These are phyloP conservation scores for Stylonectria norvegica DNA, from an alignment of 2,329 filamentous ascomycete species.

Conservation along the genomic window DNA sequence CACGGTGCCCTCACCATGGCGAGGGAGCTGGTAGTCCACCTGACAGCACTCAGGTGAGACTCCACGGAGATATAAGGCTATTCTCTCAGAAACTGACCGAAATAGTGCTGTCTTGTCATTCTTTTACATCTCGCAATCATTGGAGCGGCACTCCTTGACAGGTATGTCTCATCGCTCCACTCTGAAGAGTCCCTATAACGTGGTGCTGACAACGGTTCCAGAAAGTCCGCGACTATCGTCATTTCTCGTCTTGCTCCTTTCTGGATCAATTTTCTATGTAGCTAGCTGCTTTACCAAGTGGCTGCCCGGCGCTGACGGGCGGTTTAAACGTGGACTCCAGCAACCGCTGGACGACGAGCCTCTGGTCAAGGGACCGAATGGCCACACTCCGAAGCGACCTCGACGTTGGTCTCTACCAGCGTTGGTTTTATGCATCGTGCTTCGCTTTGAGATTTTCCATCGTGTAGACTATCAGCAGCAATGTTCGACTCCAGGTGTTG, in stretches of 20 bases:
- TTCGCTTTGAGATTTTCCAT: slow-evolving; percentile 48
- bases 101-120: slow-evolving; percentile 49
- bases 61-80: too few species aligned
- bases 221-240: slow-evolving; percentile 49
- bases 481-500: slow-evolving; percentile 48
- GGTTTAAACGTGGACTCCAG: slow-evolving; percentile 33
- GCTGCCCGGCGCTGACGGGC: slow-evolving; percentile 45
- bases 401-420: slow-evolving; percentile 44
- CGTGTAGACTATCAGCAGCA: slow-evolving; percentile 46
- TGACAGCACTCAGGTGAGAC: too few species aligned
- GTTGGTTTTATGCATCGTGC: slow-evolving; percentile 42
- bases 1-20: too few species aligned
- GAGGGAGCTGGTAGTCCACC: too few species aligned
- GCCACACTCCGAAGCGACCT: slow-evolving; percentile 43
- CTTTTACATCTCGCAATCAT: slow-evolving; percentile 44
- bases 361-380: slow-evolving; percentile 33
- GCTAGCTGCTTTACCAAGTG: slow-evolving; percentile 43
- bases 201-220: slow-evolving; percentile 21
- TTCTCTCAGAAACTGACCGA: too few species aligned
- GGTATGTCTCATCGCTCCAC: slow-evolving; percentile 32
- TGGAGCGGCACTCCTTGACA: slow-evolving; percentile 48
- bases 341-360: slow-evolving; percentile 20
- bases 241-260: slow-evolving; percentile 45
- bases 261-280: slow-evolving; percentile 40
- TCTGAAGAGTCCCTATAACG: neutral